These are phyloP conservation scores for Mucor piriformis DNA, from an alignment of 371 early-diverging fungal genomes.

Conservation along the genomic window DNA sequence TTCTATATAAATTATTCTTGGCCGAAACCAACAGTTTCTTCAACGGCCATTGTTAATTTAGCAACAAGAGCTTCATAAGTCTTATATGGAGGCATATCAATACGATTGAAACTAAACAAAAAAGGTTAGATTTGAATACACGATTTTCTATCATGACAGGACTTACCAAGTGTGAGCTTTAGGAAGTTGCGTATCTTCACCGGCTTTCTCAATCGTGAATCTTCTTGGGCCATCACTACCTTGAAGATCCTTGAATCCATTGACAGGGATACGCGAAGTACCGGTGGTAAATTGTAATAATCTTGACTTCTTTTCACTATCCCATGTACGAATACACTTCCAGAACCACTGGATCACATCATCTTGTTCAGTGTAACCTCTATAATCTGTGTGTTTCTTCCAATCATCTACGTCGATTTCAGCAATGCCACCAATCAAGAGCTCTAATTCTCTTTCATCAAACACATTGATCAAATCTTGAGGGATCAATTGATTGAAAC, in stretches of 20 bases:
- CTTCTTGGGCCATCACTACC: conserved; percentile 95
- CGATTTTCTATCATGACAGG: no score
- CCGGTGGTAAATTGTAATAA: conserved; percentile 98
- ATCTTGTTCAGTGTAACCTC: conserved; percentile 95
- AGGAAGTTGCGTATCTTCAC: conserved; percentile 85
- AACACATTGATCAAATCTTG: conserved; percentile 92
- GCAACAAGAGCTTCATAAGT: conserved; percentile 68
- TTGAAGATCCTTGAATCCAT: conserved; percentile 98
- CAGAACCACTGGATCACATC: conserved; percentile 98
- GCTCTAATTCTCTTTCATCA: conserved; percentile 97
- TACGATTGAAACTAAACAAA: conserved; percentile 83
- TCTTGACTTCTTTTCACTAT: conserved; percentile 92
- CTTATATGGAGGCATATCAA: conserved; percentile 94
- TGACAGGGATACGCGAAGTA: conserved; percentile 97
- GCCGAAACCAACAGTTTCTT: conserved; percentile 88
- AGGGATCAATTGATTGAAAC: conserved; percentile 96
- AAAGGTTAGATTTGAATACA: background rate
- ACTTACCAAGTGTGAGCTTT: conserved; percentile 93
- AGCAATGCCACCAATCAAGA: conserved; percentile 97
- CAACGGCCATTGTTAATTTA: conserved; percentile 91
- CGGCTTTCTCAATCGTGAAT: conserved; percentile 96
- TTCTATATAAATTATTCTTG: conserved; percentile 58
- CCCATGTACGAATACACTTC: conserved; percentile 89
- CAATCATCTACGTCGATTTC: conserved; percentile 99
- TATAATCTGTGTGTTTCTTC: conserved; percentile 98